Base-by-base conservation (phyloP, 2,329 filamentous ascomycete genomes). In the Bipolaris victoriae region DNA sequence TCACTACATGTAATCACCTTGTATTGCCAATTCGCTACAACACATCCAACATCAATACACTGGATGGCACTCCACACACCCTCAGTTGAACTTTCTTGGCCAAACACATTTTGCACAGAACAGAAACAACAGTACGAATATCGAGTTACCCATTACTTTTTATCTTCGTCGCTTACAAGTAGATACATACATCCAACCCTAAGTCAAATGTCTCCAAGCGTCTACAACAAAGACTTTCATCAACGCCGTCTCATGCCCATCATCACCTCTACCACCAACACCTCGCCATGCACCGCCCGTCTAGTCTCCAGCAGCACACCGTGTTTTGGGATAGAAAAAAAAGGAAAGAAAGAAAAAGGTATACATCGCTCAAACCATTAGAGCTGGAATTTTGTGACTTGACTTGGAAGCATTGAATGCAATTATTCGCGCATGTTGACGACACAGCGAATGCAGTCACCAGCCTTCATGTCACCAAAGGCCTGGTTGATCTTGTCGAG, bases 381-480 rank as follows among this genome's bases (percentile, higher is more conserved):
- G 24, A 59, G 52, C 48, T 41, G 49, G 33, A 55, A 45, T 49
- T 36, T 48, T 3, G 35, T 29, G 31, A 41, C 39, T 40, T 29
- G 55, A 37, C 36, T 46, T 48, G 49, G 43, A 46, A 52, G 56
- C 50, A 51, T 51, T 51, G 58, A 58, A 55, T 37, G 54, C 50
- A 58, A 43, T 64, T 65, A 74, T 48, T 75, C 69, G 55, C 74
- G 63, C 84, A 87, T 86, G 63, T 88, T 87, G 52, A 97, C 90
- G 9, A 98, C 95, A 68, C 92, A 96, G 64, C 95, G 91, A 73
- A 99, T 97, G 80, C 95, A 99, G 79, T 98, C 93, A 57, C 95
- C 95, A 59, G 88, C 85, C 84, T 97, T 96, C 95, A 99, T 99
- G 69, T 90, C 87, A 64, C 92, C 86, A 73, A 97, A 99, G 18